Evolutionary conservation across 257 asterid species (phyloP).

Genomic region (Penstemon davidsonii): DNA sequence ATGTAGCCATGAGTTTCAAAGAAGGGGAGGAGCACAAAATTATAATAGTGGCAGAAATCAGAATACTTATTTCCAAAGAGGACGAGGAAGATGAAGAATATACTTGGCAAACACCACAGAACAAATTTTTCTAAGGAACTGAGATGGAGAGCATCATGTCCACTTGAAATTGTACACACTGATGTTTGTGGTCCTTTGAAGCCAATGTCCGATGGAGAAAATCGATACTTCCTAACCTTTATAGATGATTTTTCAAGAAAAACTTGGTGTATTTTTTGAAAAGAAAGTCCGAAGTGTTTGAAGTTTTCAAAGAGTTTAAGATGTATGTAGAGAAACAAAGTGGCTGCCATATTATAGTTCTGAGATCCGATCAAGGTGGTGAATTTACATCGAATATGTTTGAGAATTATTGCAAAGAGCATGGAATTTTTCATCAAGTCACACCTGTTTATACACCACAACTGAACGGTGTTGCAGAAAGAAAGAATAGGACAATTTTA

Average conservation of each 20-base stretch:
- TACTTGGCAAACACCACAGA: not conserved
- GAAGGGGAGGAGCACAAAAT: too few relatives aligned
- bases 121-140: not conserved
- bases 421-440: not conserved
- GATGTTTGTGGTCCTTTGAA: conserved; percentile 7
- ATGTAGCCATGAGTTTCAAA: too few relatives aligned
- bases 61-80: too few relatives aligned
- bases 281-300: not conserved
- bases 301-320: not conserved
- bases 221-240: not conserved
- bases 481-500: not conserved
- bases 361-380: not conserved
- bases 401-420: not conserved
- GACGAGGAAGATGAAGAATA: too few relatives aligned
- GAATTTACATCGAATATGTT: not conserved
- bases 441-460: not conserved
- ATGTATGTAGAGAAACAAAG: not conserved
- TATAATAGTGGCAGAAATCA: too few relatives aligned
- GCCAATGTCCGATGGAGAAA: not conserved
- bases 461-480: not conserved
- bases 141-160: not conserved
- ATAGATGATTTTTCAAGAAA: not conserved
- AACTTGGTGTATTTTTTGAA: not conserved
- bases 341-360: not conserved
- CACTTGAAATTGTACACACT: not conserved